Evolutionary conservation across 257 asterid species (phyloP).

Genomic region (Jasminum sambac): DNA sequence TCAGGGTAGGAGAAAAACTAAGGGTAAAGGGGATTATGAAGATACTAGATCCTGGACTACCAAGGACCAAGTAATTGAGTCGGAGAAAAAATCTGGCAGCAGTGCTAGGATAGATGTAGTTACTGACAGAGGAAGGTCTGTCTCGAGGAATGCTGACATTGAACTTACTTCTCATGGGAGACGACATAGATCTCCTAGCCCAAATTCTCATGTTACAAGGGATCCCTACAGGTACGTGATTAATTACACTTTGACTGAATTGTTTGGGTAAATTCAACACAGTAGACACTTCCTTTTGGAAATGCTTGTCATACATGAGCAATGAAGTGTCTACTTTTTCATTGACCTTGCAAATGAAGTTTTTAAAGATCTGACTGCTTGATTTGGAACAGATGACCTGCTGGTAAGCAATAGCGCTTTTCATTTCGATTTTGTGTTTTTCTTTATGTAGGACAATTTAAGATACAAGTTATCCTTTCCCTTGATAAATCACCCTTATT

Average conservation of each 20-base stretch:
- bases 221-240: slow-evolving; percentile 65
- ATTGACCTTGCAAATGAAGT: not conserved
- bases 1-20: slow-evolving; percentile 65
- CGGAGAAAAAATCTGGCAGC: slow-evolving; percentile 59
- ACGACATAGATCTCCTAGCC: slow-evolving; percentile 74
- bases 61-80: slow-evolving; percentile 65
- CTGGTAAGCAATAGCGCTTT: not conserved
- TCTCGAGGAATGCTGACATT: slow-evolving; percentile 62
- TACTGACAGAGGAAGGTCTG: slow-evolving; percentile 67
- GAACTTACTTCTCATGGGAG: slow-evolving; percentile 58
- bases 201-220: slow-evolving; percentile 61
- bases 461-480: not conserved
- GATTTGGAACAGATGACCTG: not conserved
- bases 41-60: slow-evolving; percentile 66
- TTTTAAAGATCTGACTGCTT: not conserved
- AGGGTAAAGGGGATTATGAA: slow-evolving; percentile 66
- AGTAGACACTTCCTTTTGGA: not conserved
- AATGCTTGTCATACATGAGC: not conserved
- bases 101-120: slow-evolving; percentile 45
- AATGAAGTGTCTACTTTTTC: not conserved
- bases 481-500: not conserved
- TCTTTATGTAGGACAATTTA: not conserved
- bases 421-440: not conserved
- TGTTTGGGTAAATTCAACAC: slow-evolving; percentile 11
- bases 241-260: slow-evolving; percentile 1